Percentiles rank a stretch among this genome's conserved stretches.
phyloP scores from a whole-genome alignment of 305 asterid species.

The Fraxinus nigra region DNA sequence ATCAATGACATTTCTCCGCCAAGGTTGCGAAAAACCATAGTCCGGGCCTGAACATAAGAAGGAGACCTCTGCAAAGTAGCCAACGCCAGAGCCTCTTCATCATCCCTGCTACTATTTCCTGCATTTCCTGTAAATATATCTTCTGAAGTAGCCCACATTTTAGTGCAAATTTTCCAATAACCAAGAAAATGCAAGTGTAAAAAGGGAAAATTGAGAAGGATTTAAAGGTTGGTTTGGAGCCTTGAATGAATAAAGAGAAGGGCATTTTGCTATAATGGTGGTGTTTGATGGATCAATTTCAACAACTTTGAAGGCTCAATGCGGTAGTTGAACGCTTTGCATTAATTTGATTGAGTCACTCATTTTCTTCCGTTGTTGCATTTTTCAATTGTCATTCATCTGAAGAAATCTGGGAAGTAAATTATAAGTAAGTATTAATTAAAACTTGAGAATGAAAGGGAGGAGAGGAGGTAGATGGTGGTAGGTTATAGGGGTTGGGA shows the following conservation, averaged over 20 bases:
- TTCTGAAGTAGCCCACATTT: conserved; percentile 26
- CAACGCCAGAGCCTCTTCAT: conserved; percentile 54
- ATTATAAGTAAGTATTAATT: conserved; percentile 7
- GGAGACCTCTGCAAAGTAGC: conserved; percentile 72
- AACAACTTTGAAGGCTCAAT: conserved; percentile 48
- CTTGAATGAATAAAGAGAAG: conserved; percentile 9
- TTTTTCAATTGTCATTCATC: neutral
- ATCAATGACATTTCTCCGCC: conserved; percentile 61
- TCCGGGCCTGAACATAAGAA: conserved; percentile 51
- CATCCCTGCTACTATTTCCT: conserved; percentile 29
- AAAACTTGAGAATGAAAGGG: conserved; percentile 17
- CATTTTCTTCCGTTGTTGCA: neutral
- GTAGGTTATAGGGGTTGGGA: conserved; percentile 23
- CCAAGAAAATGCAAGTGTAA: neutral
- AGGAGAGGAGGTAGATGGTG: conserved; percentile 26
- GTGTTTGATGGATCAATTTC: conserved; percentile 28
- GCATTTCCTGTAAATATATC: conserved; percentile 33
- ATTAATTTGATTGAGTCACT: conserved; percentile 25
- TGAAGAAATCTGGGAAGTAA: conserved; percentile 14
- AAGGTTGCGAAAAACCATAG: conserved; percentile 42
- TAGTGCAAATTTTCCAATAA: neutral
- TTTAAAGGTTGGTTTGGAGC: conserved; percentile 31
- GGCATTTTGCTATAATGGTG: conserved; percentile 10
- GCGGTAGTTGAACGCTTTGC: conserved; percentile 32
- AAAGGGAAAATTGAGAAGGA: conserved; percentile 15